Percentiles rank a stretch among this genome's conserved stretches.
Conservation (phyloP, 169 alveolate species). For the Plasmodium chabaudi region DNA sequence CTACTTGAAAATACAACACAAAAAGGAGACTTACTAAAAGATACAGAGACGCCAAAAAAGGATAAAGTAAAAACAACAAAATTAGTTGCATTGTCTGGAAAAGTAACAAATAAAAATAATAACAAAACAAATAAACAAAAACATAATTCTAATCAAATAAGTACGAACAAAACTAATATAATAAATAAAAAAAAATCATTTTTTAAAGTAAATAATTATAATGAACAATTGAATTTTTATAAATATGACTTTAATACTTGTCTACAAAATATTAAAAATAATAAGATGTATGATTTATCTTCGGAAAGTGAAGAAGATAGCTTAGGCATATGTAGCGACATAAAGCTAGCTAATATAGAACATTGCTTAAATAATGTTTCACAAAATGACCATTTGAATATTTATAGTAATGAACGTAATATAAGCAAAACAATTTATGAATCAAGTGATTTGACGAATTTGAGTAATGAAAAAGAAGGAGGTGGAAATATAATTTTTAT, state of each 20-base stretch:
- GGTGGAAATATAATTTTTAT: neutral
- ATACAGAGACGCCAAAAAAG: too few species aligned
- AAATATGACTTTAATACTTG: constrained; percentile 12
- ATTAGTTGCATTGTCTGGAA: too few species aligned
- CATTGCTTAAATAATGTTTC: too few species aligned
- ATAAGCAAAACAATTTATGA: too few species aligned
- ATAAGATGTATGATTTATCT: neutral
- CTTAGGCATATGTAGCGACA: neutral
- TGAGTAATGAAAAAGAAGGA: too few species aligned
- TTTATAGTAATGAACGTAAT: too few species aligned
- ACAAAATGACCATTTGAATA: too few species aligned
- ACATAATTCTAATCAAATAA: neutral
- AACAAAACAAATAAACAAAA: neutral
- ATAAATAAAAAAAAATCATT: neutral
- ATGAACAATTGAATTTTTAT: constrained; percentile 13
- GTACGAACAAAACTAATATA: neutral
- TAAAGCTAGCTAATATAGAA: too few species aligned
- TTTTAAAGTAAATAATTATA: neutral
- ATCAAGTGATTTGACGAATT: too few species aligned
- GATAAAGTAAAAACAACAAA: too few species aligned
- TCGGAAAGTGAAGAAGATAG: constrained; percentile 6
- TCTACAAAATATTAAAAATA: constrained; percentile 14
- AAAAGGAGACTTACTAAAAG: too few species aligned
- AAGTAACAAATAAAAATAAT: neutral
- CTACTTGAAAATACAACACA: too few species aligned